Percentiles rank a stretch among this genome's conserved stretches.
Evolutionary conservation across 139 green algal genomes (phyloP).

Genomic region (Volvox africanus): DNA sequence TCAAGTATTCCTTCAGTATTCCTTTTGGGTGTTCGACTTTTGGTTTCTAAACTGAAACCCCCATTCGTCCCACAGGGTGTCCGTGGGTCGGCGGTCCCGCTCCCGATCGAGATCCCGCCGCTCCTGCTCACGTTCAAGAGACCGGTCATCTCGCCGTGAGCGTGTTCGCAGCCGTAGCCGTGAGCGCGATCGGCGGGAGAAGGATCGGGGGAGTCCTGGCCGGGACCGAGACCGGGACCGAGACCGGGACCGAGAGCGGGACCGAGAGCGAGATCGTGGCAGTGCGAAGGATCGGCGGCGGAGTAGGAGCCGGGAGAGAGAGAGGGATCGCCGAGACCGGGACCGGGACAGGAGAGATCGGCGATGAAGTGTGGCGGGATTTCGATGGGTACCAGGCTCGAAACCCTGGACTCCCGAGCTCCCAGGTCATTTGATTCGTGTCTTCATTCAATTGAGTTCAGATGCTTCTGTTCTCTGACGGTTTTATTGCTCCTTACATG

Average conservation of each 20-base stretch:
- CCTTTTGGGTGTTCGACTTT: too few relatives aligned
- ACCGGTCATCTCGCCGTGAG: neutral
- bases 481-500: too few relatives aligned
- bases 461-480: too few relatives aligned
- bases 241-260: neutral
- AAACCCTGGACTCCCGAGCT: too few relatives aligned
- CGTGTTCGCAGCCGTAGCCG: constrained; percentile 16
- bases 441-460: too few relatives aligned
- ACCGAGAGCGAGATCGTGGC: neutral
- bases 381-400: too few relatives aligned
- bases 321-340: neutral
- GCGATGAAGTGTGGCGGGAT: neutral
- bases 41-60: too few relatives aligned
- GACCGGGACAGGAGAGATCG: neutral
- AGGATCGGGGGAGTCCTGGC: neutral
- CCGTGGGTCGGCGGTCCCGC: neutral
- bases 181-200: constrained; percentile 11
- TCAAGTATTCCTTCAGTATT: too few relatives aligned
- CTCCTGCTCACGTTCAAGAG: constrained; percentile 12
- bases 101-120: neutral
- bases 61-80: neutral
- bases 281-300: constrained; percentile 21
- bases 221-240: neutral
- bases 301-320: constrained; percentile 2
- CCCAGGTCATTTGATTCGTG: too few relatives aligned